Base-by-base conservation (phyloP, 164 flowering plant genomes). In the Chimonanthus salicifolius region DNA sequence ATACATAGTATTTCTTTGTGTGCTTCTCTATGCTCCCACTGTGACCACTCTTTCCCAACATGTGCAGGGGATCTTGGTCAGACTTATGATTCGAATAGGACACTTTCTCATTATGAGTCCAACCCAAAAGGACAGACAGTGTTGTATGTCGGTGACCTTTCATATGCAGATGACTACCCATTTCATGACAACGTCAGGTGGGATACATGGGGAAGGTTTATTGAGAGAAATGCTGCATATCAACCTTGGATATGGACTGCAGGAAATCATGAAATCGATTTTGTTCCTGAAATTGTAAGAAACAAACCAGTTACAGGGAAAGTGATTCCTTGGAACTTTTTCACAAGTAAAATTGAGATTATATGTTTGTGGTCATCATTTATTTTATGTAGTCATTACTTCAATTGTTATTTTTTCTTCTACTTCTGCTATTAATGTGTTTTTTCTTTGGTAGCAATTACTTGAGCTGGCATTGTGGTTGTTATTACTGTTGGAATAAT, bases 41-140 rank as follows among this genome's bases (percentile, higher is more conserved):
- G 2, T 62, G 16, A 21, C 8, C 58, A 70, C 11, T 7, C 2
- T 48, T 47, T 69, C 44, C 49, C 51, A 11, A 4, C 45, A 4
- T 49, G 5, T 70, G 74, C 78, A 50, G 74, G 78, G 77, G 98
- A 92, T 83, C 87, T 91, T 68, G 96, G 97, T 43, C 97, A 92
- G 75, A 91, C 88, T 47, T 80, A 46, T 69, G 86, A 91, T 77
- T 91, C 80, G 6, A 80, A 80, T 69, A 49, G 13, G 43, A 83
- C 85, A 1, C 69, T 83, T 2, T 48, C 72, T 13, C 86, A 82
- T 68, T 83, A 83, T 20, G 68, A 74, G 21, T 69, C 77, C 6
- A 78, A 79, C 45, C 45, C 43, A 15, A 76, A 76, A 67, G 84
- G 82, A 18, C 80, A 84, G 47, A 62, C 83, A 4, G 74, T 84